phyloP scores from a whole-genome alignment of 192 early-diverging fungal species.

The Cladochytrium replicatum region DNA sequence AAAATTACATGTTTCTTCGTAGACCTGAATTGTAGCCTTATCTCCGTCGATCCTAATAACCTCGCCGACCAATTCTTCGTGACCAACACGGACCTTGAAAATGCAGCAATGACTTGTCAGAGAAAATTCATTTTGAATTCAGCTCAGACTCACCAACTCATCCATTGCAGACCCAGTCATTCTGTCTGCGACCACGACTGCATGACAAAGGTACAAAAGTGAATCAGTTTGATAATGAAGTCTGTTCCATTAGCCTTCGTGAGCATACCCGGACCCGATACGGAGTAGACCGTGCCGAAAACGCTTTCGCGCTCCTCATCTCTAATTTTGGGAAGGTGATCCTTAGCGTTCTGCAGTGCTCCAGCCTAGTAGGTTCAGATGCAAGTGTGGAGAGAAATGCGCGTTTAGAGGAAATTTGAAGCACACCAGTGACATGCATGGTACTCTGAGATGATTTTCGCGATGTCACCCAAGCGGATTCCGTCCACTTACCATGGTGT shows the following conservation, averaged over 20 bases:
- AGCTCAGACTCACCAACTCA: slow-evolving; percentile 84
- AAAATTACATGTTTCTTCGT: slow-evolving; percentile 88
- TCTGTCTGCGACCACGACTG: slow-evolving; percentile 96
- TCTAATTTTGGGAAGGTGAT: slow-evolving; percentile 69
- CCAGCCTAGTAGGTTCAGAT: slow-evolving; percentile 63
- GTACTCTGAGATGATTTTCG: no score
- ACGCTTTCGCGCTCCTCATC: slow-evolving; percentile 76
- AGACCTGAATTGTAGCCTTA: slow-evolving; percentile 99
- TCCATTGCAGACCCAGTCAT: slow-evolving; percentile 97
- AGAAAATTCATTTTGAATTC: no score
- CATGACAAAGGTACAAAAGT: slow-evolving; percentile 15
- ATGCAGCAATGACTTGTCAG: no score
- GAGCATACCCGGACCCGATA: slow-evolving; percentile 99
- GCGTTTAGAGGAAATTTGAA: no score
- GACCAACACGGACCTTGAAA: slow-evolving; percentile 90
- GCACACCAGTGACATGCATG: no score
- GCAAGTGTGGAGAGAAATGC: no score
- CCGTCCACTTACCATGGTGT: no score
- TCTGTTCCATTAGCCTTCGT: no score
- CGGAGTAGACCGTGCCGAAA: slow-evolving; percentile 89
- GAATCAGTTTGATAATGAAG: no score
- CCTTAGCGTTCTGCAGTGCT: slow-evolving; percentile 80
- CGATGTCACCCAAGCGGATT: no score
- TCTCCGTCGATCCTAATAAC: slow-evolving; percentile 99
- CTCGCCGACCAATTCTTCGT: slow-evolving; percentile 95